Evolutionary conservation across 106 monocot species (phyloP).

Genomic region (Narthecium ossifragum): DNA sequence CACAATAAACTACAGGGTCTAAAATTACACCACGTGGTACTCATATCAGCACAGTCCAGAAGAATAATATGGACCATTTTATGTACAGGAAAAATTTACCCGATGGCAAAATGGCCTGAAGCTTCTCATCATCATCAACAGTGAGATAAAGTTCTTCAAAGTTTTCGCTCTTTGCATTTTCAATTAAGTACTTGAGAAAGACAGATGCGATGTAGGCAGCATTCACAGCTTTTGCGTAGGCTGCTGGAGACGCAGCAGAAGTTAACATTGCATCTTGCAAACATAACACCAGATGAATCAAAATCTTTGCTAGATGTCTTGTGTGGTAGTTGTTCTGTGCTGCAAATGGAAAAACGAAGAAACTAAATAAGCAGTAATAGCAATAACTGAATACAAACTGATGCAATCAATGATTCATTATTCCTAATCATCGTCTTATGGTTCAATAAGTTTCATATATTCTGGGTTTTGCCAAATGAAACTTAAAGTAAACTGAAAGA

Average conservation of each 20-base stretch:
- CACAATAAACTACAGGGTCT: too few species aligned
- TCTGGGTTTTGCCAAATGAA: too few species aligned
- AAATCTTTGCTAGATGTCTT: conserved; percentile 88
- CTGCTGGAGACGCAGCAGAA: conserved; percentile 32
- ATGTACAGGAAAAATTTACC: conserved; percentile 42
- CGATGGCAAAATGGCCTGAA: conserved; percentile 32
- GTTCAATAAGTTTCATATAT: too few species aligned
- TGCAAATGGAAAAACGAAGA: conserved; percentile 31
- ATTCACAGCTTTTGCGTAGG: conserved; percentile 65
- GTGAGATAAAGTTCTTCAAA: conserved; percentile 72
- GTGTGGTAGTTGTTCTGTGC: conserved; percentile 82
- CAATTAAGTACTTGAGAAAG: conserved; percentile 91
- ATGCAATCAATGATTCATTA: too few species aligned
- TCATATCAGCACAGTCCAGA: too few species aligned
- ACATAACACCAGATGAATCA: conserved; percentile 81
- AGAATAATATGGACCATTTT: too few species aligned
- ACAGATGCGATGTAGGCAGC: conserved; percentile 85
- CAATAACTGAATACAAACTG: neutral
- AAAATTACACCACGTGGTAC: too few species aligned
- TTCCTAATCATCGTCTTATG: too few species aligned
- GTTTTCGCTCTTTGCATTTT: conserved; percentile 56
- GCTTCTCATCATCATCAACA: conserved; percentile 53
- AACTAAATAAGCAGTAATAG: neutral
- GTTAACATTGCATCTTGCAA: conserved; percentile 59
- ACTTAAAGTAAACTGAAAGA: too few species aligned